Evolutionary conservation across 75 land plant species (phyloP).

Genomic region (Ceratopteris richardii): DNA sequence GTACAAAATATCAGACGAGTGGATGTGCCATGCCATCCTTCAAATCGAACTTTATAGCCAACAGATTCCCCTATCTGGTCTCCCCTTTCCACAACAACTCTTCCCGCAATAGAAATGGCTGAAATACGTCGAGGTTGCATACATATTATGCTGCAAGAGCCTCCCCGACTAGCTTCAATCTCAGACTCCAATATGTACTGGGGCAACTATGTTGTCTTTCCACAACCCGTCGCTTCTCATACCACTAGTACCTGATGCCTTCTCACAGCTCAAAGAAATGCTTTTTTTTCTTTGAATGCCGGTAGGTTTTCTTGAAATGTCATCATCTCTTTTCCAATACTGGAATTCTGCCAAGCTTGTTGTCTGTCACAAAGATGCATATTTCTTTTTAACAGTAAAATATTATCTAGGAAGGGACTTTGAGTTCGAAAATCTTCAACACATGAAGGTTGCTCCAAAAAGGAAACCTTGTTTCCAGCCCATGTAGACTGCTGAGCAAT

Average conservation of each 20-base stretch:
- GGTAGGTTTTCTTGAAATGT: conserved; percentile 72
- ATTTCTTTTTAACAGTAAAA: conserved; percentile 38
- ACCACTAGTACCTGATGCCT: conserved; percentile 85
- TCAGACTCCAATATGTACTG: conserved; percentile 80
- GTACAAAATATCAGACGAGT: conserved; percentile 85
- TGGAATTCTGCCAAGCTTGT: conserved; percentile 61
- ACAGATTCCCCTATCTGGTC: conserved; percentile 80
- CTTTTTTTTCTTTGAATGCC: conserved; percentile 58
- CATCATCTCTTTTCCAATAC: conserved; percentile 58
- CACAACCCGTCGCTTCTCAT: conserved; percentile 87
- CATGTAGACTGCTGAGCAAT: too few species aligned
- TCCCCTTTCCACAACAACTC: too few species aligned
- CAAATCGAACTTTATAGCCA: conserved; percentile 83
- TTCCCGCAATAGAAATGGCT: too few species aligned
- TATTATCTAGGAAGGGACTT: neutral
- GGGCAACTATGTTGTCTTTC: conserved; percentile 91
- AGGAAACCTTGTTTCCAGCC: conserved; percentile 21
- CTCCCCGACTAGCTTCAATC: too few species aligned
- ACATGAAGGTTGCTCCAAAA: conserved; percentile 5
- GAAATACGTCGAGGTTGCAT: conserved; percentile 98
- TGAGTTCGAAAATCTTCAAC: neutral
- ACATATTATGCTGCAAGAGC: conserved; percentile 65
- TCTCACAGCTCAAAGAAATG: conserved; percentile 42
- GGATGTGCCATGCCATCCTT: conserved; percentile 57
- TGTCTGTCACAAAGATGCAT: too few species aligned